Conservation (phyloP, 495 filamentous ascomycete genomes). For the Podospora sp. region DNA sequence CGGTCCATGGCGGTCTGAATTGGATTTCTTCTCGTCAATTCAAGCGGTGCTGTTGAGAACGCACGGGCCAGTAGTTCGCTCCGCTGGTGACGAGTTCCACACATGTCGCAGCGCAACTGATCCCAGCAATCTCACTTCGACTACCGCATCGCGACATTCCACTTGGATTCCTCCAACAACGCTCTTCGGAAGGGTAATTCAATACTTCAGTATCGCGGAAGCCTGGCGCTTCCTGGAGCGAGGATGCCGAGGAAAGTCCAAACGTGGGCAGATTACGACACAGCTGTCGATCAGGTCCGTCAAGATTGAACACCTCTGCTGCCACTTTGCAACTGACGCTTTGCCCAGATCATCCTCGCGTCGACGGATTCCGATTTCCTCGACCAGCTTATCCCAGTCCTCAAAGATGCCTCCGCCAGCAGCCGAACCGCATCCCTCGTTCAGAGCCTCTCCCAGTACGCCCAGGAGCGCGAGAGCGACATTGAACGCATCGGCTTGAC, state of each 20-base stretch:
- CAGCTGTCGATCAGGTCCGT: constrained; percentile 53
- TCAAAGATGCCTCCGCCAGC: constrained; percentile 84
- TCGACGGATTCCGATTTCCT: constrained; percentile 92
- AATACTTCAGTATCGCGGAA: constrained; percentile 5
- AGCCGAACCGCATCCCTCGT: constrained; percentile 72
- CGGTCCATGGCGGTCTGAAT: not conserved
- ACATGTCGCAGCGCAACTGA: not conserved
- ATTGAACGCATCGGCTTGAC: constrained; percentile 94
- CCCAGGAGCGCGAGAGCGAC: constrained; percentile 81
- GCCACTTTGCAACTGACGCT: not conserved
- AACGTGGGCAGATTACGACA: constrained; percentile 58
- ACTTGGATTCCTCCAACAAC: not conserved
- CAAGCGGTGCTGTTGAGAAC: not conserved
- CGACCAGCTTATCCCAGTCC: constrained; percentile 88
- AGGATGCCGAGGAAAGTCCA: constrained; percentile 52
- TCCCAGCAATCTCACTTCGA: not conserved
- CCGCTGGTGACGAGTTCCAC: not conserved
- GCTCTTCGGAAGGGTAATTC: not conserved
- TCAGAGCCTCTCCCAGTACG: constrained; percentile 76
- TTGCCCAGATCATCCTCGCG: constrained; percentile 79
- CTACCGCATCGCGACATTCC: not conserved
- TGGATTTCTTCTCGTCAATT: not conserved
- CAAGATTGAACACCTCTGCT: not conserved
- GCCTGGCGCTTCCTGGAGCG: constrained; percentile 18
- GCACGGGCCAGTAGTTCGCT: not conserved